Evolutionary conservation across 495 filamentous ascomycete genomes (phyloP).

Genomic region (Chlorociboria aeruginascens): DNA sequence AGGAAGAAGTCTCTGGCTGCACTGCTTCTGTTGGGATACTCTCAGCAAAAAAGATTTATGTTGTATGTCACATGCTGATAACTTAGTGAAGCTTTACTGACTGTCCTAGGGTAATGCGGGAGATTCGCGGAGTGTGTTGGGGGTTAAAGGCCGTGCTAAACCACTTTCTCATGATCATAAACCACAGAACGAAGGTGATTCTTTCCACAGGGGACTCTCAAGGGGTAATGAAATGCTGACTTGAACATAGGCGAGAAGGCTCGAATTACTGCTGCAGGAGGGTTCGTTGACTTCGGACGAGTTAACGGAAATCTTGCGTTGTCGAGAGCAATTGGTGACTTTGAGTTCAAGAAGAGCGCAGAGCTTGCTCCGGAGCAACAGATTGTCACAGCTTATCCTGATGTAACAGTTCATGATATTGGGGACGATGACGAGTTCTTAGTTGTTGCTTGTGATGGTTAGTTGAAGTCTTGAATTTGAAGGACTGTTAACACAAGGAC

Average conservation of each 20-base stretch:
- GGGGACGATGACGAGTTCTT: slow-evolving; percentile 93
- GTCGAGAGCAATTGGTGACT: slow-evolving; percentile 94
- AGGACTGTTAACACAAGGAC: background rate
- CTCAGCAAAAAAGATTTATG: slow-evolving; percentile 82
- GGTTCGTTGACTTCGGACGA: slow-evolving; percentile 96
- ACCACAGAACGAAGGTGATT: slow-evolving; percentile 87
- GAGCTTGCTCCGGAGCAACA: slow-evolving; percentile 93
- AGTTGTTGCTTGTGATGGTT: slow-evolving; percentile 94
- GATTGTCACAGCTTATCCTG: slow-evolving; percentile 93
- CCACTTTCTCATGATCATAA: slow-evolving; percentile 97
- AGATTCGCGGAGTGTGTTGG: slow-evolving; percentile 86
- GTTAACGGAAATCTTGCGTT: slow-evolving; percentile 98
- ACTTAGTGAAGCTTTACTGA: background rate
- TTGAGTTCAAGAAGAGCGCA: slow-evolving; percentile 99
- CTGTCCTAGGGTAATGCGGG: slow-evolving; percentile 75
- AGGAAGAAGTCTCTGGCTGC: slow-evolving; percentile 96
- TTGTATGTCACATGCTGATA: slow-evolving; percentile 51
- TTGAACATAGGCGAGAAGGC: slow-evolving; percentile 73
- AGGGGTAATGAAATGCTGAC: slow-evolving; percentile 3
- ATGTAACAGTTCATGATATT: slow-evolving; percentile 82
- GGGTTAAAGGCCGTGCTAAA: slow-evolving; percentile 92
- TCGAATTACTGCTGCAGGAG: slow-evolving; percentile 86
- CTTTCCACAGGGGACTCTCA: background rate
- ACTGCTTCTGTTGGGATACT: slow-evolving; percentile 87
- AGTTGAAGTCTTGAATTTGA: slow-evolving; percentile 16